Base-by-base conservation (phyloP, 192 early-diverging fungal genomes). In the Mortierella hygrophila region DNA sequence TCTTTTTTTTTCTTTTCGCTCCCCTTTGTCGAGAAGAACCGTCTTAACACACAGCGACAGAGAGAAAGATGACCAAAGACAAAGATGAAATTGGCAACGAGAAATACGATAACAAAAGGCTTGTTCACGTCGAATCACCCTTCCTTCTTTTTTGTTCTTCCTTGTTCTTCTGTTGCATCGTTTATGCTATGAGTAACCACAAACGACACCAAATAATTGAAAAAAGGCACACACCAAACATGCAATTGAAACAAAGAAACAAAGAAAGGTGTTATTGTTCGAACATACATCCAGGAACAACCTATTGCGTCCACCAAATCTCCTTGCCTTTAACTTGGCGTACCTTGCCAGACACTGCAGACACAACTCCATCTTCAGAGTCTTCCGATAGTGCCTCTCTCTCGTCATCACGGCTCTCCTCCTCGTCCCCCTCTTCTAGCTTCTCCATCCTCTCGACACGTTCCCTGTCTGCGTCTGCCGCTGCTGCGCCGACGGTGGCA, bases 221-320 rank as follows among this genome's bases (percentile, higher is more conserved):
- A 52, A 52, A 18, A 52, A 52, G 18, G 20, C 20, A 52, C 15
- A 60, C 2, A 26, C n/a, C 1, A 26, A 60, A n/a, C n/a, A 26
- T 6, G 4, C 55, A 60, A 60, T 26, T n/a, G n/a, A 60, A 60
- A 60, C 55, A 60, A 60, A 60, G n/a, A 26, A 26, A 18, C 7
- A 60, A 65, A 29, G 29, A 65, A 32, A 32, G 10, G 55, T 57
- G n/a, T 57, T 26, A 2, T 57, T 26, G 0, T 26, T 40, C 3
- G 38, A 40, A 40, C 38, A 40, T 3, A 5, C 38, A 40, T 0
- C 38, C 38, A 40, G 38, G 21, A 65, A 32, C 4, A 65, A 65
- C 2, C 60, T 81, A 76, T 26, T 76, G 73, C 2, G 81, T 57
- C 81, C 81, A 82, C 81, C 81, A 84, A n/a, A 84, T 84, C 74